phyloP scores from a whole-genome alignment of 2,329 filamentous ascomycete genomes.

The Calycina herbarum region DNA sequence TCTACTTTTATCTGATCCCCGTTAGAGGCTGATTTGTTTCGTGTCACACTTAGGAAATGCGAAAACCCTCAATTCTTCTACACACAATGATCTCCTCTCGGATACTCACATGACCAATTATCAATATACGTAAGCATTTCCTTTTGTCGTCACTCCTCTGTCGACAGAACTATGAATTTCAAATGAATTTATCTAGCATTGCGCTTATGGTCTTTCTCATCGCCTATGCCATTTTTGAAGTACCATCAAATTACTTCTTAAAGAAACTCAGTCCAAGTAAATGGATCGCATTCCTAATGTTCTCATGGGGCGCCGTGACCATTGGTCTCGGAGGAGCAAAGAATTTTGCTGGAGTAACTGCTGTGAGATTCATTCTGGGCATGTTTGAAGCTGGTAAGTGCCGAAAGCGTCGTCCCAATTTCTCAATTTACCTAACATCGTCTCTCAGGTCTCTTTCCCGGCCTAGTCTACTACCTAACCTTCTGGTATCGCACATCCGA shows the following conservation, averaged over 20 bases:
- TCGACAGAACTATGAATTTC: no score
- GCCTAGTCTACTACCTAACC: conserved; percentile 36
- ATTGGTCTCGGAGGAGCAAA: conserved; percentile 47
- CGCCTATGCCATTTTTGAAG: conserved; percentile 50
- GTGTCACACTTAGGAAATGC: conserved; percentile 51
- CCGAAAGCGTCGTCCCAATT: no score
- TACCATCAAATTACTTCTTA: conserved; percentile 50
- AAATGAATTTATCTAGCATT: conserved; percentile 32
- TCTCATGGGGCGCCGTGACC: conserved; percentile 49
- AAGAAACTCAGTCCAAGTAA: conserved; percentile 49
- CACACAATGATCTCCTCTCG: conserved; percentile 60
- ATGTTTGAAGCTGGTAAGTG: conserved; percentile 48
- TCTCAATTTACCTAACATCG: conserved; percentile 38
- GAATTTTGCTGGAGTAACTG: conserved; percentile 46
- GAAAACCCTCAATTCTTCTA: conserved; percentile 62
- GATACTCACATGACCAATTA: conserved; percentile 61
- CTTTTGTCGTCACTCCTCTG: not conserved
- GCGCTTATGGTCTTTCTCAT: conserved; percentile 49
- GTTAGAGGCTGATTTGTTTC: not conserved
- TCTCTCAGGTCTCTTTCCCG: conserved; percentile 49
- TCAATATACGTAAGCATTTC: conserved; percentile 52
- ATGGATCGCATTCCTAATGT: conserved; percentile 52
- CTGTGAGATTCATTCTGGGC: conserved; percentile 49
- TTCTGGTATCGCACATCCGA: conserved; percentile 37
- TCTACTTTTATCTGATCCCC: not conserved